A percentile compares a stretch with the other conserved stretches of the same genome.
Conservation (phyloP, 1,284 basidiomycete genomes). For the Irpex lacteus region DNA sequence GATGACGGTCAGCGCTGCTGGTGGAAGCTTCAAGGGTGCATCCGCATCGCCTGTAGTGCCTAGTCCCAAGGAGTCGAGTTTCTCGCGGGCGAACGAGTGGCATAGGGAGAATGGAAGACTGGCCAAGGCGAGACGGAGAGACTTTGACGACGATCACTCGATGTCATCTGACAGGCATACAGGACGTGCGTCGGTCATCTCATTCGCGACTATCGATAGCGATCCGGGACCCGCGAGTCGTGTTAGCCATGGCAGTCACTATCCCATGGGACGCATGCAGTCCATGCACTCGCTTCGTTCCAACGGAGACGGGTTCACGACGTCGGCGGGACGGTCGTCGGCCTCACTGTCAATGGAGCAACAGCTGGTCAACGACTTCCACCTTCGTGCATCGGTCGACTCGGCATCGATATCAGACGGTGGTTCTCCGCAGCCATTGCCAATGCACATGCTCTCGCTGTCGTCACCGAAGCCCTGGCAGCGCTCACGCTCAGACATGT, state of each 20-base stretch:
- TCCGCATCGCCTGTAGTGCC: slow-evolving; percentile 10
- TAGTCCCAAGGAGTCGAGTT: slow-evolving; percentile 32
- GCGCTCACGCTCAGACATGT: slow-evolving; percentile 21
- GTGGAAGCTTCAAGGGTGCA: slow-evolving; percentile 44
- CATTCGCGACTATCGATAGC: slow-evolving; percentile 76
- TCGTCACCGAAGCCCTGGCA: slow-evolving; percentile 51
- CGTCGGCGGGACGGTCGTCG: slow-evolving; percentile 69
- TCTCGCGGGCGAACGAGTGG: slow-evolving; percentile 42
- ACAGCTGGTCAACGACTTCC: slow-evolving; percentile 77
- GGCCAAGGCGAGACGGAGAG: slow-evolving; percentile 76
- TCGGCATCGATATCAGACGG: slow-evolving; percentile 58
- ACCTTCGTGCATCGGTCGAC: slow-evolving; percentile 70
- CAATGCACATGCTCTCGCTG: slow-evolving; percentile 69
- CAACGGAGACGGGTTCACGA: slow-evolving; percentile 65
- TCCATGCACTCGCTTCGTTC: slow-evolving; percentile 72
- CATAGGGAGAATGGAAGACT: slow-evolving; percentile 56
- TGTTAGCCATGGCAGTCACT: slow-evolving; percentile 56
- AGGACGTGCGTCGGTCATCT: slow-evolving; percentile 72
- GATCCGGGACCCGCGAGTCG: slow-evolving; percentile 74
- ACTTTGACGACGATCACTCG: slow-evolving; percentile 87
- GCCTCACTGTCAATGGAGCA: slow-evolving; percentile 81
- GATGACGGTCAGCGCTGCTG: slow-evolving; percentile 53
- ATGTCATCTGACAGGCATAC: slow-evolving; percentile 78
- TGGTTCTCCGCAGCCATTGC: slow-evolving; percentile 56
- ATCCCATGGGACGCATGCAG: slow-evolving; percentile 67